Percentiles rank a stretch among this genome's conserved stretches.
These are phyloP conservation scores for Lactuca sativa DNA, from an alignment of 129 eudicot species.

Conservation along the genomic window DNA sequence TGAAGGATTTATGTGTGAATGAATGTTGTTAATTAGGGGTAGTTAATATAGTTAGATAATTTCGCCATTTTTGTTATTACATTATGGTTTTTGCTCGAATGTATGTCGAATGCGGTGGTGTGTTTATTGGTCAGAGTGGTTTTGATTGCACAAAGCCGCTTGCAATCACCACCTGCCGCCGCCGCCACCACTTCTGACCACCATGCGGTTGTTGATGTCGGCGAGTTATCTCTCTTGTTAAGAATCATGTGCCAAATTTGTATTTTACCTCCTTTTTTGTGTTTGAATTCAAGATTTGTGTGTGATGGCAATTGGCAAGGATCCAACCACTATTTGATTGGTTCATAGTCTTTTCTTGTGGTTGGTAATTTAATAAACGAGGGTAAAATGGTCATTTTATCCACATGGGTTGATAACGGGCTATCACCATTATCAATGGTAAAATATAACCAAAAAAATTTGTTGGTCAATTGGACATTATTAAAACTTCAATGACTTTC, in stretches of 20 bases:
- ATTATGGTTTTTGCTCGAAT: conserved; percentile 12
- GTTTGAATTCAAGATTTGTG: conserved; percentile 13
- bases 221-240: neutral
- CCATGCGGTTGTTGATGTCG: conserved; percentile 8
- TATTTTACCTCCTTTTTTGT: neutral
- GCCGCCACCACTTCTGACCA: conserved; percentile 2
- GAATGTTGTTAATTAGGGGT: conserved; percentile 26
- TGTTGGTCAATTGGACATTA: no score
- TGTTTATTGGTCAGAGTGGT: neutral
- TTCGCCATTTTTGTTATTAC: conserved; percentile 5
- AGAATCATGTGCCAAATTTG: neutral
- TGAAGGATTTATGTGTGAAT: conserved; percentile 32
- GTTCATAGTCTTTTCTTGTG: neutral
- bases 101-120: conserved; percentile 13
- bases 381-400: neutral
- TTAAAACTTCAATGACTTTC: no score
- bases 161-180: neutral
- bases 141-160: neutral
- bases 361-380: neutral
- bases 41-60: conserved; percentile 21
- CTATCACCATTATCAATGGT: no score
- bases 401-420: no score
- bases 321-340: neutral
- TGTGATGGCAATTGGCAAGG: neutral
- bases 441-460: no score